Evolutionary conservation across 2,329 filamentous ascomycete genomes (phyloP), one percentile per base, ranked within the genome.

Genomic region (Colletotrichum gloeosporioides): DNA sequence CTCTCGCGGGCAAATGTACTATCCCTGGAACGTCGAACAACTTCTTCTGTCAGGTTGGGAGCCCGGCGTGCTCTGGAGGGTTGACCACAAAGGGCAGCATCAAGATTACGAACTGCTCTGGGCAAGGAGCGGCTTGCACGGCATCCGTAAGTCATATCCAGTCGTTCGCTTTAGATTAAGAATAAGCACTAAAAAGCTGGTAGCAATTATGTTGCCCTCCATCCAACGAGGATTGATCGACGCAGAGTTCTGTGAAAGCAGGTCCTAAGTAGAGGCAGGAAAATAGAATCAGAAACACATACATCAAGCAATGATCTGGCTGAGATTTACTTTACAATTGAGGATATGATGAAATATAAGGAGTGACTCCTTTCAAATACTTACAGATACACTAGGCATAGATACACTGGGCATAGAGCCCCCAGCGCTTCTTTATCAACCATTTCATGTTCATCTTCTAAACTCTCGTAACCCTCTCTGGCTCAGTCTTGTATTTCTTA

Each of bases 241-340:
- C n/a, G 1, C 44, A 7, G 1, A 4, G 8, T 13, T 1, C 10
- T 1, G 44, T n/a, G n/a, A 53, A 13, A 13, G 2, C 22, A 1
- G n/a, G 1, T 49, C 1, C 6, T 0, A 4, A 49, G n/a, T 13
- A 0, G 44, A 49, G n/a, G 44, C 34, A 16, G 6, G 34, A 36
- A 7, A 2, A 16, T 16, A 6, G 4, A 15, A 16, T 36, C 34
- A 36, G 3, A 36, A 16, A 36, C 32, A 16, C 13, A 7, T 36
- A 36, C 34, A 36, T 4, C 13, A 16, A 36, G 32, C 15, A 10
- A 34, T 3, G 32, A 34, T 22, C 22, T 22, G 22, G 22, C 22
- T 22, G 22, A 22, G 22, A 22, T 22, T 22, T 22, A 22, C 22
- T 22, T 4, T 22, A 4, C 44, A 22, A 22, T 6, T 0, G 13